phyloP scores from a whole-genome alignment of 208 protist genomes.

The Trypanosoma cruzi region DNA sequence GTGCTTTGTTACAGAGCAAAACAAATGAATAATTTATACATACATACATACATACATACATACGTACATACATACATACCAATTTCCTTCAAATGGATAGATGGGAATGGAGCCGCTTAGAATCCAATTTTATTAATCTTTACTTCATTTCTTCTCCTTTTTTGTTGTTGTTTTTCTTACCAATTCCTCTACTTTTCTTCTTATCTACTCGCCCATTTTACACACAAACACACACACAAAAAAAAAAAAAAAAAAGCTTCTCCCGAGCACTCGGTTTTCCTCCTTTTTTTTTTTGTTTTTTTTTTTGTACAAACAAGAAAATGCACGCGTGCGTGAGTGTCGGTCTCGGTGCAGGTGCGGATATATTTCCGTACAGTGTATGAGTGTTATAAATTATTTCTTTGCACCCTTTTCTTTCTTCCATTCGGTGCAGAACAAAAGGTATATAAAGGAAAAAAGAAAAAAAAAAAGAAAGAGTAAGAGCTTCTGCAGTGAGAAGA shows the following conservation, averaged over 20 bases:
- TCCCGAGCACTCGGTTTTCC: background rate
- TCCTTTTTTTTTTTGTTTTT: conserved; percentile 7
- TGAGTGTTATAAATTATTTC: too few species aligned
- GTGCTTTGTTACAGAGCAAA: background rate
- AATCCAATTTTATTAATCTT: background rate
- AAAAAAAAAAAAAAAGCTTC: background rate
- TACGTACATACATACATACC: background rate
- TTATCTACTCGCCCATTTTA: background rate
- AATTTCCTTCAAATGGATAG: too few species aligned
- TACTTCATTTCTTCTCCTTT: background rate
- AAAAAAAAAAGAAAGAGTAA: too few species aligned
- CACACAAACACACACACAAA: background rate
- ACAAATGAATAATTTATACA: too few species aligned
- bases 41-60: background rate
- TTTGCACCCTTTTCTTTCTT: too few species aligned
- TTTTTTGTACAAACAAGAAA: too few species aligned
- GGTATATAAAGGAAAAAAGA: too few species aligned
- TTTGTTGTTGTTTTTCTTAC: background rate
- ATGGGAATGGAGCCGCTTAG: background rate
- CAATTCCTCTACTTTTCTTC: background rate
- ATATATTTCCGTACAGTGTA: too few species aligned
- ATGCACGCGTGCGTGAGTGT: too few species aligned
- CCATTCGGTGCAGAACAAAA: too few species aligned
- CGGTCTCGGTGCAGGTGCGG: too few species aligned
- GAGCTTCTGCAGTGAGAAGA: background rate